phyloP scores from a whole-genome alignment of 345 rosid species.

The Atalantia buxifolia region DNA sequence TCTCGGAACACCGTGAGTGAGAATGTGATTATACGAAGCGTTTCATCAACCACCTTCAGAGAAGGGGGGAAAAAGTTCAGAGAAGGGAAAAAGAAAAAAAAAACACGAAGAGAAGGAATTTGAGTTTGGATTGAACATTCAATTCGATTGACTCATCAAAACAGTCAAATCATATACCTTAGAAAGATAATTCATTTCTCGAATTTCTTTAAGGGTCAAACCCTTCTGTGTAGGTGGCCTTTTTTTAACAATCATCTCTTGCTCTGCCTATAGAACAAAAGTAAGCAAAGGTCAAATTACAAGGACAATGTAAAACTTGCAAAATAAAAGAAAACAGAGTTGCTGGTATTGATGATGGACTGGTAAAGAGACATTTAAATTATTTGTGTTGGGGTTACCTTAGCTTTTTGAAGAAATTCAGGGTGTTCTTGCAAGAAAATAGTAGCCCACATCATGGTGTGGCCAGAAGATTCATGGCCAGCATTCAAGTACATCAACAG shows the following conservation, averaged over 20 bases:
- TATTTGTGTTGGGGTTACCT: conserved; percentile 28
- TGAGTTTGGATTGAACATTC: background rate
- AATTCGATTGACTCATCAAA: background rate
- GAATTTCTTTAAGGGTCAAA: conserved; percentile 60
- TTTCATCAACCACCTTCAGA: conserved; percentile 77
- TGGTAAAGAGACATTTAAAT: background rate
- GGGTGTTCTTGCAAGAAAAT: conserved; percentile 71
- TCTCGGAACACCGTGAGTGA: conserved; percentile 77
- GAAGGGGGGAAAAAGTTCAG: background rate
- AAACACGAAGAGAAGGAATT: background rate
- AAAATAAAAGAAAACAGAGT: background rate
- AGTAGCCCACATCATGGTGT: conserved; percentile 80
- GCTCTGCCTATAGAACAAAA: conserved; percentile 50
- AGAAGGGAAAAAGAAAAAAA: no score
- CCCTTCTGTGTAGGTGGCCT: conserved; percentile 43
- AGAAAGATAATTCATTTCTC: conserved; percentile 74
- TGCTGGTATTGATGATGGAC: background rate
- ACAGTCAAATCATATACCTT: conserved; percentile 28
- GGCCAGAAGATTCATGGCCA: conserved; percentile 90
- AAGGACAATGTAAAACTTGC: background rate
- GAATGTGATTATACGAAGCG: conserved; percentile 70
- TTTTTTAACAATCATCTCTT: conserved; percentile 48
- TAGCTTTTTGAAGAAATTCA: conserved; percentile 55
- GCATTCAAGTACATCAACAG: conserved; percentile 84
- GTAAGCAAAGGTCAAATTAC: background rate